A percentile compares a stretch with the other conserved stretches of the same genome.
Evolutionary conservation across 1,284 basidiomycete genomes (phyloP).

Genomic region (Anthracocystis panici-leucophaei): DNA sequence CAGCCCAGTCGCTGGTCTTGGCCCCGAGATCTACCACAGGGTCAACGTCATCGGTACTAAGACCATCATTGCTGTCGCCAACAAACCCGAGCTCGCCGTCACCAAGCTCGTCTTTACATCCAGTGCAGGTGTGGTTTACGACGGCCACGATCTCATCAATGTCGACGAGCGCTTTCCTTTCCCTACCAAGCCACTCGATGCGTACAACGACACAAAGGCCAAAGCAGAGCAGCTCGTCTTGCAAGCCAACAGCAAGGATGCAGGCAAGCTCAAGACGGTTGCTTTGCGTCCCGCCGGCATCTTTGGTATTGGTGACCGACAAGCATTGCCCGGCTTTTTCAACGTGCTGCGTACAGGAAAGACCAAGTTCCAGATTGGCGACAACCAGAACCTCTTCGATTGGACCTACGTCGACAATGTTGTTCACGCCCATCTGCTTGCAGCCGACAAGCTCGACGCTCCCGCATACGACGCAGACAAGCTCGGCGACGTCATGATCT

Average conservation of each 20-base stretch:
- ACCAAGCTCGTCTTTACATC: conserved; percentile 94
- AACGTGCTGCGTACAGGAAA: conserved; percentile 82
- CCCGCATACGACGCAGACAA: conserved; percentile 68
- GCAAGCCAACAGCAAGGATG: conserved; percentile 81
- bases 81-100: conserved; percentile 74
- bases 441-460: conserved; percentile 80
- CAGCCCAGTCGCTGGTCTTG: conserved; percentile 80
- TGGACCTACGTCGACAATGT: conserved; percentile 98
- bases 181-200: conserved; percentile 83
- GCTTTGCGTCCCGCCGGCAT: conserved; percentile 95
- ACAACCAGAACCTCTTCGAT: conserved; percentile 94
- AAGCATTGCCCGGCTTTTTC: conserved; percentile 84
- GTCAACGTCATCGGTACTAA: conserved; percentile 95
- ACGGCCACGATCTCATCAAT: conserved; percentile 83
- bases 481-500: conserved; percentile 54
- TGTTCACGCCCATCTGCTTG: conserved; percentile 92
- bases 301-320: conserved; percentile 94
- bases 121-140: conserved; percentile 92
- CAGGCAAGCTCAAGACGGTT: conserved; percentile 82
- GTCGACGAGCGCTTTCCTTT: conserved; percentile 88
- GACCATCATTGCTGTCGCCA: conserved; percentile 82
- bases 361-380: conserved; percentile 92
- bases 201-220: conserved; percentile 97
- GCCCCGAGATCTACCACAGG: conserved; percentile 82
- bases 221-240: conserved; percentile 87